These are phyloP conservation scores for Carpinus fangiana DNA, from an alignment of 306 rosid genomes.

Conservation along the genomic window DNA sequence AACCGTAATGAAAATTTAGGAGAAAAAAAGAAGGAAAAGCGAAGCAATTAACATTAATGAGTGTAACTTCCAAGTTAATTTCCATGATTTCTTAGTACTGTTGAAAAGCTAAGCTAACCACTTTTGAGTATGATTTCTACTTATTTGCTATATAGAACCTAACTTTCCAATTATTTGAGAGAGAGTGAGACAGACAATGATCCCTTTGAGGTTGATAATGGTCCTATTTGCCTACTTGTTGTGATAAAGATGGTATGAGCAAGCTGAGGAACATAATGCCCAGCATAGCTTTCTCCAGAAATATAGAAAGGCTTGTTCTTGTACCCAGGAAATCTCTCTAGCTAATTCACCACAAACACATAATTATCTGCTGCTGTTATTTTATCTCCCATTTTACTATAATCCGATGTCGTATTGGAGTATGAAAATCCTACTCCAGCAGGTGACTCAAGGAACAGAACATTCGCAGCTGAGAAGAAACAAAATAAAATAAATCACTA, in stretches of 20 bases:
- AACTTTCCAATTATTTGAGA: background rate
- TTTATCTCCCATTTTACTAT: slow-evolving; percentile 53
- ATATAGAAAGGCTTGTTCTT: slow-evolving; percentile 68
- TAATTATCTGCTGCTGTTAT: slow-evolving; percentile 71
- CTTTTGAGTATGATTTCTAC: background rate
- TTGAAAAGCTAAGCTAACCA: background rate
- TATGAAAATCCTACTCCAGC: slow-evolving; percentile 94
- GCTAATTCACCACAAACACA: slow-evolving; percentile 72
- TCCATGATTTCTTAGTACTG: background rate
- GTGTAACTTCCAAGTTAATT: background rate
- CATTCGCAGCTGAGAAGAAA: slow-evolving; percentile 68
- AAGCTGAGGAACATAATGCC: slow-evolving; percentile 92
- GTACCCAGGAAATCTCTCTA: slow-evolving; percentile 84
- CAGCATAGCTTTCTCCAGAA: slow-evolving; percentile 94
- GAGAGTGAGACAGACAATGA: slow-evolving; percentile 53
- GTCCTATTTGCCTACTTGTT: slow-evolving; percentile 48
- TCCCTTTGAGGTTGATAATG: slow-evolving; percentile 81
- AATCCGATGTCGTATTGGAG: slow-evolving; percentile 76
- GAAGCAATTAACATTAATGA: background rate
- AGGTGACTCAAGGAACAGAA: slow-evolving; percentile 85
- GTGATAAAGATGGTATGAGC: slow-evolving; percentile 74
- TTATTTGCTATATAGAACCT: background rate
- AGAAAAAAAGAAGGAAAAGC: background rate
- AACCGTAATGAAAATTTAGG: background rate
- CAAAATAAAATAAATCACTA: background rate